A percentile compares a stretch with the other conserved stretches of the same genome.
These are phyloP conservation scores for Colletotrichum theobromicola DNA, from an alignment of 2,329 filamentous ascomycete species.

Conservation along the genomic window DNA sequence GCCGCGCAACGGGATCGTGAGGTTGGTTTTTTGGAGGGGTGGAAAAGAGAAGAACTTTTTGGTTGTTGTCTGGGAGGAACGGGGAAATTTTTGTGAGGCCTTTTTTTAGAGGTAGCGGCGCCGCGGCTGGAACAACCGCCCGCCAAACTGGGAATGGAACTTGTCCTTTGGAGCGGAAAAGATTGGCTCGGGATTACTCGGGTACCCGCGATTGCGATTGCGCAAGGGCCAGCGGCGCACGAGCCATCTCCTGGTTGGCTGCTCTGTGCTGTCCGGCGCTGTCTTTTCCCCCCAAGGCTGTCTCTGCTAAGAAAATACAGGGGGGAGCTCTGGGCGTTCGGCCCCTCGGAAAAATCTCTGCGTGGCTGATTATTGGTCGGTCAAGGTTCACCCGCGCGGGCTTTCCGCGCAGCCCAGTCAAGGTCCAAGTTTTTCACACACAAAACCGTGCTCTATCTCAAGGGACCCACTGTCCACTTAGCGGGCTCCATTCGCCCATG, in stretches of 20 bases:
- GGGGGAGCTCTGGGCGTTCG: not conserved
- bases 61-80: conserved; percentile 1
- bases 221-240: not conserved
- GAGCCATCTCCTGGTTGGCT: not conserved
- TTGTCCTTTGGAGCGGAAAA: conserved; percentile 19
- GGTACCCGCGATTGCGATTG: conserved; percentile 11
- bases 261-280: not conserved
- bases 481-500: conserved; percentile 19
- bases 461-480: conserved; percentile 10
- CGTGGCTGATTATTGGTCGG: not conserved
- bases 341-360: conserved; percentile 12
- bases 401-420: not conserved
- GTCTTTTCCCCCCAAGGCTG: not conserved
- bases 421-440: not conserved
- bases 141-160: conserved; percentile 3
- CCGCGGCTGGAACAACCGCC: conserved; percentile 6
- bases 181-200: conserved; percentile 25
- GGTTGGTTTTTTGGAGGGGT: not conserved
- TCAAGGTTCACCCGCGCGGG: conserved; percentile 13
- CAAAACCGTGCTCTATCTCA: not conserved
- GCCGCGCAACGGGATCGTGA: conserved; percentile 21
- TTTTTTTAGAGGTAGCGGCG: conserved; percentile 22
- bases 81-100: conserved; percentile 21
- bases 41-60: not conserved
- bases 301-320: not conserved